These are phyloP conservation scores for Vickermania ingenoplastis DNA, from an alignment of 208 protist species.

Conservation along the genomic window DNA sequence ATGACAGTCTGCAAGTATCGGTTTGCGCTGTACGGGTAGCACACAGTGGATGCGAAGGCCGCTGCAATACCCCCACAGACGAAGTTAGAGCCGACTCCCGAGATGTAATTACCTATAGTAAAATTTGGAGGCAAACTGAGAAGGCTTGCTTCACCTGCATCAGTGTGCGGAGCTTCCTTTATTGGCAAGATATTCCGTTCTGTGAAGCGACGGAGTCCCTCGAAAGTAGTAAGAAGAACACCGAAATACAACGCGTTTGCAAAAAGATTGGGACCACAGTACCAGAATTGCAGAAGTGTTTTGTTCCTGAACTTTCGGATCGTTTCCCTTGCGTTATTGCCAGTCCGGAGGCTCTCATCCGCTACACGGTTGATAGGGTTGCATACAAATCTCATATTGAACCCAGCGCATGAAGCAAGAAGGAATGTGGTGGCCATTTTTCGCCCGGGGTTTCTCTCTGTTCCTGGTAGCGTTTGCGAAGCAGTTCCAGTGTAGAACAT, in stretches of 20 bases:
- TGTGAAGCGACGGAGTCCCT: slow-evolving; percentile 78
- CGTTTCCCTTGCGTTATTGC: slow-evolving; percentile 33
- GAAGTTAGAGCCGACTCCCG: slow-evolving; percentile 46
- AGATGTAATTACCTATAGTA: slow-evolving; percentile 47
- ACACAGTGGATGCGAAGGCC: slow-evolving; percentile 72
- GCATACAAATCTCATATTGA: slow-evolving; percentile 78
- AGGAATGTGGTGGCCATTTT: slow-evolving; percentile 82
- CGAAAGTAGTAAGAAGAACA: slow-evolving; percentile 77
- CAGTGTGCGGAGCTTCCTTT: not conserved
- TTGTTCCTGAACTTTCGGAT: slow-evolving; percentile 61
- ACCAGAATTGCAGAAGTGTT: slow-evolving; percentile 85
- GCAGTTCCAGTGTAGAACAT: slow-evolving; percentile 80
- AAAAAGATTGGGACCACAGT: slow-evolving; percentile 71
- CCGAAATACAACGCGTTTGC: slow-evolving; percentile 84
- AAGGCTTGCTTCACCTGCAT: not conserved
- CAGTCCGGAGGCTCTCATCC: slow-evolving; percentile 74
- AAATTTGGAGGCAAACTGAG: slow-evolving; percentile 22
- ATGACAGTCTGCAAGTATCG: slow-evolving; percentile 87
- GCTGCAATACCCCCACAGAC: slow-evolving; percentile 66
- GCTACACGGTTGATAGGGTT: slow-evolving; percentile 78
- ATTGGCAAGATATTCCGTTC: slow-evolving; percentile 63
- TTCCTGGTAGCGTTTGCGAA: slow-evolving; percentile 44
- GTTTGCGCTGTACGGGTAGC: slow-evolving; percentile 80
- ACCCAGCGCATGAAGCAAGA: slow-evolving; percentile 55
- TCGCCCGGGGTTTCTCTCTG: slow-evolving; percentile 42